A percentile compares a stretch with the other conserved stretches of the same genome.
Evolutionary conservation across 306 rosid species (phyloP).

Genomic region (Rosa lucieae): DNA sequence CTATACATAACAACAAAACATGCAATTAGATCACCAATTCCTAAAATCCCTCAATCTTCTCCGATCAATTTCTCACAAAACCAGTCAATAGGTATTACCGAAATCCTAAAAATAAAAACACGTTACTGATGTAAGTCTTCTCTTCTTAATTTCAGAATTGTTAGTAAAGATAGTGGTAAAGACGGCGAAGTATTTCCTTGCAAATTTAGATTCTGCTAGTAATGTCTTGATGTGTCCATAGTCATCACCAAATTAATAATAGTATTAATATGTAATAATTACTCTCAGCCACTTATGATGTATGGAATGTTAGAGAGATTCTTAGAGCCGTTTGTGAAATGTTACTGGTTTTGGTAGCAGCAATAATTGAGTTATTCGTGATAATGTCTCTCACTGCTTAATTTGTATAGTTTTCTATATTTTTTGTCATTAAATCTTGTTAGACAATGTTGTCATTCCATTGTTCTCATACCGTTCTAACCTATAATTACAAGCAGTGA

Average conservation of each 20-base stretch:
- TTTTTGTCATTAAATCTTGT: neutral
- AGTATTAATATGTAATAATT: neutral
- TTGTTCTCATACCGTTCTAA: neutral
- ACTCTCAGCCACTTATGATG: constrained; percentile 1
- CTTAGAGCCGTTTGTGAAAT: neutral
- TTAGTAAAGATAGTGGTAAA: too few relatives aligned
- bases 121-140: too few relatives aligned
- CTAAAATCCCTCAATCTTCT: too few relatives aligned
- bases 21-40: too few relatives aligned
- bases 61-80: too few relatives aligned
- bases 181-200: neutral
- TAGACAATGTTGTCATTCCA: neutral
- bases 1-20: too few relatives aligned
- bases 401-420: neutral
- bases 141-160: too few relatives aligned
- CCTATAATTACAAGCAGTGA: neutral
- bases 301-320: constrained; percentile 1
- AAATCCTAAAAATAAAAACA: too few relatives aligned
- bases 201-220: too few relatives aligned
- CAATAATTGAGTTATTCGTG: neutral
- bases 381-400: neutral
- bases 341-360: constrained; percentile 5
- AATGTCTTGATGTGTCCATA: too few relatives aligned
- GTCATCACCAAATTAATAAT: too few relatives aligned
- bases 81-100: too few relatives aligned